phyloP scores from a whole-genome alignment of 176 grass and related monocot species.

The Aegilops umbellulata region DNA sequence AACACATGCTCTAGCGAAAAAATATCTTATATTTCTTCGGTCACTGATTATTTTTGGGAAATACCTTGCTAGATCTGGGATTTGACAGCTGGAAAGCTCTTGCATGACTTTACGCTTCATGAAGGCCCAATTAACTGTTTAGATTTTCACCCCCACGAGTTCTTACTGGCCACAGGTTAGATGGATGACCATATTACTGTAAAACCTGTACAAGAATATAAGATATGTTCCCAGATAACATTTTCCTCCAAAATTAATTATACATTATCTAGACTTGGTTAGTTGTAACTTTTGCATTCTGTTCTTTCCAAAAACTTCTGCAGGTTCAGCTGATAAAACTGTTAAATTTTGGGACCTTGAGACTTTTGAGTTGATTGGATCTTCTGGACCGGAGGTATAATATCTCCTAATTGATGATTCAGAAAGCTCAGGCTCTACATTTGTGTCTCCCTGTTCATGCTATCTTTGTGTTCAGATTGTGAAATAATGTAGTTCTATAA shows the following conservation, averaged over 20 bases:
- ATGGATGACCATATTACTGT: neutral
- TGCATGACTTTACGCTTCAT: conserved; percentile 80
- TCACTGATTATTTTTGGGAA: conserved; percentile 19
- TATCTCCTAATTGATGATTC: conserved; percentile 25
- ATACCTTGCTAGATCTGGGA: conserved; percentile 76
- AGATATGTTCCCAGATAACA: neutral
- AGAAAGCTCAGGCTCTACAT: neutral
- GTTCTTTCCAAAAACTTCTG: conserved; percentile 33
- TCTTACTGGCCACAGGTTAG: conserved; percentile 89
- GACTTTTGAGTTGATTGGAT: conserved; percentile 92
- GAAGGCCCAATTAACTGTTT: conserved; percentile 84
- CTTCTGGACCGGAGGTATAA: conserved; percentile 80
- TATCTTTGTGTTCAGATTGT: conserved; percentile 3
- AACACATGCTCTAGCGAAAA: neutral
- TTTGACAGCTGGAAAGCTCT: conserved; percentile 87
- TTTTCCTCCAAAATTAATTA: neutral
- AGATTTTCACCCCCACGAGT: conserved; percentile 86
- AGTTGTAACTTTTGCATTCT: conserved; percentile 23
- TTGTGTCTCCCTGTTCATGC: neutral
- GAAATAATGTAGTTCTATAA: conserved; percentile 1
- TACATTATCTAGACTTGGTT: conserved; percentile 5
- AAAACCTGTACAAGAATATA: neutral
- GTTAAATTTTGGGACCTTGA: conserved; percentile 98
- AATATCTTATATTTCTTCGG: conserved; percentile 8
- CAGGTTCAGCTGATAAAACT: conserved; percentile 85